Conservation (phyloP, 345 rosid genomes). For the Mangifera indica region DNA sequence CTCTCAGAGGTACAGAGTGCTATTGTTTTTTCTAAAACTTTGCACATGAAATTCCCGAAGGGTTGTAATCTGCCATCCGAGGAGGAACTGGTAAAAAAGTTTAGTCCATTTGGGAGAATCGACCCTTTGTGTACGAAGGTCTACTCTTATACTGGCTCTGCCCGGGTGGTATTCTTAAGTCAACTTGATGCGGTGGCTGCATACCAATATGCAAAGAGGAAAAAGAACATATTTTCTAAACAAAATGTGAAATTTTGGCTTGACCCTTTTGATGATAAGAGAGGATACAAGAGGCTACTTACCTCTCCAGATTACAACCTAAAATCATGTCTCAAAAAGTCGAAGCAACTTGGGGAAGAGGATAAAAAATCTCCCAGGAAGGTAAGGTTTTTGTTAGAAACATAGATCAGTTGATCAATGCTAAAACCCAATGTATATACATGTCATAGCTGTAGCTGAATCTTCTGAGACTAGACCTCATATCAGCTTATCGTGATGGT, state of each 20-base stretch:
- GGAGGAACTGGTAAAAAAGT: constrained; percentile 28
- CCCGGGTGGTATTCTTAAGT: constrained; percentile 29
- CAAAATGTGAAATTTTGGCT: constrained; percentile 30
- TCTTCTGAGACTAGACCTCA: not conserved
- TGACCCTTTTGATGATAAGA: constrained; percentile 16
- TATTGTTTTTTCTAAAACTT: constrained; percentile 7
- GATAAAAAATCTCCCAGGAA: constrained; percentile 12
- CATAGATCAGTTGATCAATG: constrained; percentile 4
- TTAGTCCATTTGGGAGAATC: constrained; percentile 28
- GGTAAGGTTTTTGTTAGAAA: constrained; percentile 25
- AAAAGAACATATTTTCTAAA: constrained; percentile 23
- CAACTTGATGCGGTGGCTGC: constrained; percentile 31
- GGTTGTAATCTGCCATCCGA: constrained; percentile 30
- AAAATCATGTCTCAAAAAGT: constrained; percentile 27
- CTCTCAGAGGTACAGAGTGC: constrained; percentile 2
- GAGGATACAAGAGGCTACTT: constrained; percentile 1
- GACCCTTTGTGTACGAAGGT: constrained; percentile 26
- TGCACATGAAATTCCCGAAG: constrained; percentile 31
- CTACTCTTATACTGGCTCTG: constrained; percentile 18
- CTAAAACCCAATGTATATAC: not conserved
- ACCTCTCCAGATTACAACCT: constrained; percentile 4
- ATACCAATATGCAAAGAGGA: constrained; percentile 35
- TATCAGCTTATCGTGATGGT: not conserved
- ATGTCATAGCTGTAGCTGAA: not conserved
- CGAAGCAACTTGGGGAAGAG: constrained; percentile 6